These are phyloP conservation scores for Cubamyces lactineus DNA, from an alignment of 768 basidiomycete species.

Conservation along the genomic window DNA sequence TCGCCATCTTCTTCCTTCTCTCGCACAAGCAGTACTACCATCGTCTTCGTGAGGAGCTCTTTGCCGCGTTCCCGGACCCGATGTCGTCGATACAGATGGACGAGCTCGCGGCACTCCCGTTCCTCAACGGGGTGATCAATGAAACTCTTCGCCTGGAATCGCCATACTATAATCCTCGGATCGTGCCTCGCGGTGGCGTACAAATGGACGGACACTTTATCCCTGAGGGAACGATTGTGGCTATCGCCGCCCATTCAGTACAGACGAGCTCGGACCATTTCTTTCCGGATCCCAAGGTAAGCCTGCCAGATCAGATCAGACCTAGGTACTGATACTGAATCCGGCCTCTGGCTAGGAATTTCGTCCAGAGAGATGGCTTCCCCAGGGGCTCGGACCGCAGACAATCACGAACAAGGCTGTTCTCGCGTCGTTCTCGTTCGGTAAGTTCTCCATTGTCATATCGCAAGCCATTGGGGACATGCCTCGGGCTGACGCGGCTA, in stretches of 20 bases:
- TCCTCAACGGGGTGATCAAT: conserved; percentile 39
- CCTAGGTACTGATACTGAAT: too few relatives aligned
- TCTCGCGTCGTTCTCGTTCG: conserved; percentile 33
- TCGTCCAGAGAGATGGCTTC: conserved; percentile 39
- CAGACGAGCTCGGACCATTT: conserved; percentile 38
- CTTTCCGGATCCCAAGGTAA: conserved; percentile 28
- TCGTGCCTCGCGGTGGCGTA: conserved; percentile 34
- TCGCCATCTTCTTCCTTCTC: conserved; percentile 36
- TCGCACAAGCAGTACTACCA: conserved; percentile 25
- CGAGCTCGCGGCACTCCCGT: conserved; percentile 34
- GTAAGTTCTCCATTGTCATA: conserved; percentile 18
- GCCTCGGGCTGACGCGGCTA: not conserved
- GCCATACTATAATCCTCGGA: conserved; percentile 37
- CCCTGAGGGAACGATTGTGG: conserved; percentile 37
- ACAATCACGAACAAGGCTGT: conserved; percentile 33
- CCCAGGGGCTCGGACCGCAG: conserved; percentile 34
- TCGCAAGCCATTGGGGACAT: not conserved
- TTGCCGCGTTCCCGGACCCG: conserved; percentile 30
- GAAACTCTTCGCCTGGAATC: conserved; percentile 39
- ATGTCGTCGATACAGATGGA: conserved; percentile 17
- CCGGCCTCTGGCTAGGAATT: conserved; percentile 18
- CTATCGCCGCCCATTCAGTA: conserved; percentile 35
- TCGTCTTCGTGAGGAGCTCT: conserved; percentile 35
- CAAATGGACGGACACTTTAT: conserved; percentile 35
- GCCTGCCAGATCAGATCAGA: not conserved